Percentiles rank a stretch among this genome's conserved stretches.
phyloP scores from a whole-genome alignment of 1,284 basidiomycete species.

The Gomphus sp. region DNA sequence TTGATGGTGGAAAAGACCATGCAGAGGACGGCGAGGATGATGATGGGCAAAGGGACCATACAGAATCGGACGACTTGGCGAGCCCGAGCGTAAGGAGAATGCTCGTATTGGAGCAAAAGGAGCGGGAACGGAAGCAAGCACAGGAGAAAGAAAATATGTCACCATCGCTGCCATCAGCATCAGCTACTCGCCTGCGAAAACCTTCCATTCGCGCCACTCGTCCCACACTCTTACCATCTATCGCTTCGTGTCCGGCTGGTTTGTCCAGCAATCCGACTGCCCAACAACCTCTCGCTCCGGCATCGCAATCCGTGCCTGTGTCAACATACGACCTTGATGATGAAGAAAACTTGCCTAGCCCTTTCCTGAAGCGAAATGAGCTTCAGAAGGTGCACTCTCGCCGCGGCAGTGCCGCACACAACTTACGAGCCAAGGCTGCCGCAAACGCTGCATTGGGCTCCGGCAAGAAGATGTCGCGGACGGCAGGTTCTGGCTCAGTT shows the following conservation, averaged over 20 bases:
- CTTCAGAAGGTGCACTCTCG: conserved; percentile 27
- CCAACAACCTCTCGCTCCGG: neutral
- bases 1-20: conserved; percentile 32
- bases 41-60: conserved; percentile 18
- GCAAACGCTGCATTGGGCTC: conserved; percentile 38
- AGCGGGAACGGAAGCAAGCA: conserved; percentile 8
- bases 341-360: conserved; percentile 78
- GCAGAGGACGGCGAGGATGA: conserved; percentile 30
- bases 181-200: conserved; percentile 22
- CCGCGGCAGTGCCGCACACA: conserved; percentile 35
- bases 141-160: conserved; percentile 14
- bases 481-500: conserved; percentile 14
- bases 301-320: conserved; percentile 16
- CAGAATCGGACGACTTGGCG: neutral
- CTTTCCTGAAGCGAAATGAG: conserved; percentile 60
- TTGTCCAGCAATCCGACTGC: conserved; percentile 11
- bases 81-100: conserved; percentile 7
- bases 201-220: conserved; percentile 22
- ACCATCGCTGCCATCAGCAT: neutral
- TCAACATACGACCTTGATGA: conserved; percentile 59
- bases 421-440: conserved; percentile 53
- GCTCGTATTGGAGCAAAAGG: neutral
- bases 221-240: conserved; percentile 20
- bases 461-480: conserved; percentile 16
- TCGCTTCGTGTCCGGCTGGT: conserved; percentile 26